A percentile compares a stretch with the other conserved stretches of the same genome.
These are phyloP conservation scores for Geotrichum bryndzae DNA, from an alignment of 1,139 yeast genomes.

Conservation along the genomic window DNA sequence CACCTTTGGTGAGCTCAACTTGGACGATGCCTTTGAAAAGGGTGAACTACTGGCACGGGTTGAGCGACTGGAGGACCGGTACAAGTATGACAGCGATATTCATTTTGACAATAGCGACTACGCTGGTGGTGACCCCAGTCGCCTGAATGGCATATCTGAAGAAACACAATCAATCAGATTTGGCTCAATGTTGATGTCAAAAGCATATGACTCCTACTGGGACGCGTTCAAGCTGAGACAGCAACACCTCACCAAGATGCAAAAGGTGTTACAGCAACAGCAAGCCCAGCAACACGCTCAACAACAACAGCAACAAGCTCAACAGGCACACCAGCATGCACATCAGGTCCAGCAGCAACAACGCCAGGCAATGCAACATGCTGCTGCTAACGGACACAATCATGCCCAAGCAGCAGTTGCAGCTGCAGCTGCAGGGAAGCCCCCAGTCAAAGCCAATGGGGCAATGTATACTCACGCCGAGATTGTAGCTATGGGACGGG, in stretches of 20 bases:
- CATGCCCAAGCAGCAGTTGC: background rate
- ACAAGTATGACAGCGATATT: conserved; percentile 69
- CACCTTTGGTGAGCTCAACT: conserved; percentile 6
- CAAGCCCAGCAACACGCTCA: conserved; percentile 26
- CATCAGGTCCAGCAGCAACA: conserved; percentile 12
- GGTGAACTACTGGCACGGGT: conserved; percentile 24
- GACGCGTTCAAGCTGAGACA: conserved; percentile 36
- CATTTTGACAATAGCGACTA: conserved; percentile 47
- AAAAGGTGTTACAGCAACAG: conserved; percentile 29
- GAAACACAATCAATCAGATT: conserved; percentile 86
- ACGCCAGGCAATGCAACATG: conserved; percentile 8
- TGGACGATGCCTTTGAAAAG: conserved; percentile 25
- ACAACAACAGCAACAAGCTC: conserved; percentile 29
- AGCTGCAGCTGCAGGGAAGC: background rate
- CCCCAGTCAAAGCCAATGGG: background rate
- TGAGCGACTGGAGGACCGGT: conserved; percentile 59
- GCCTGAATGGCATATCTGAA: conserved; percentile 72
- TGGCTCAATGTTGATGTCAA: conserved; percentile 84
- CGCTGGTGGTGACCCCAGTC: conserved; percentile 57
- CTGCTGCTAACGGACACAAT: background rate
- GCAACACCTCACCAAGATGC: conserved; percentile 24
- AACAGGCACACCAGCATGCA: conserved; percentile 16
- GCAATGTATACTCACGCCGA: background rate
- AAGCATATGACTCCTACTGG: conserved; percentile 67
- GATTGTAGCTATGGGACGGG: background rate